These are phyloP conservation scores for Carex myosuroides DNA, from an alignment of 176 grass and related monocot genomes.

Conservation along the genomic window DNA sequence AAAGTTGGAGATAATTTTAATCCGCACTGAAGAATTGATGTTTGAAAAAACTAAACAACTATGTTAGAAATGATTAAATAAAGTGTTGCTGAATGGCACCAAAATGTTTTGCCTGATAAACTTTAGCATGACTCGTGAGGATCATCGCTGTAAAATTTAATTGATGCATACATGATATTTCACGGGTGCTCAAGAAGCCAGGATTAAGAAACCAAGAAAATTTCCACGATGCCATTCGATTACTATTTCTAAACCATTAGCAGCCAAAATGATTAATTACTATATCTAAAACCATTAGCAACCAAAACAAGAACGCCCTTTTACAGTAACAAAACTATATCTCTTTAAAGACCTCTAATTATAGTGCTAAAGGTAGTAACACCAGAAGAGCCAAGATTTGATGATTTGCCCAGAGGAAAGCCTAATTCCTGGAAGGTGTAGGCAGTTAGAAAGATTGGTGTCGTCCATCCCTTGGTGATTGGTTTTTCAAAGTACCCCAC, in stretches of 20 bases:
- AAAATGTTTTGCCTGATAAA: too few relatives aligned
- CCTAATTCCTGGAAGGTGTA: neutral
- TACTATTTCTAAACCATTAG: neutral
- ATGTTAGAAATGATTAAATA: too few relatives aligned
- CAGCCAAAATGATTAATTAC: neutral
- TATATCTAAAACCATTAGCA: conserved; percentile 1
- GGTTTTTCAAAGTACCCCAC: neutral
- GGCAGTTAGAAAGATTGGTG: conserved; percentile 7
- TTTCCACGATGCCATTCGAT: neutral
- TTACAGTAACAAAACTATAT: conserved; percentile 5
- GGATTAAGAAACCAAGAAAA: neutral
- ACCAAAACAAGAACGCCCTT: neutral
- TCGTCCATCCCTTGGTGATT: neutral
- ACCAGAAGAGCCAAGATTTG: neutral
- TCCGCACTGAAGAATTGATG: too few relatives aligned
- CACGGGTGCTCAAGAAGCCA: neutral
- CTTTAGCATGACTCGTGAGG: too few relatives aligned
- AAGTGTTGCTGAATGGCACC: too few relatives aligned
- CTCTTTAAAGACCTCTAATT: conserved; percentile 8
- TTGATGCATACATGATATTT: neutral
- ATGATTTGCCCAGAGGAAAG: neutral
- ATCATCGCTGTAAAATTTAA: too few relatives aligned
- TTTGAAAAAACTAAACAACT: too few relatives aligned
- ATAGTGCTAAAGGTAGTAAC: conserved; percentile 8
- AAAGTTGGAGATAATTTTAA: too few relatives aligned